A percentile compares a stretch with the other conserved stretches of the same genome.
phyloP scores from a whole-genome alignment of 176 grass and related monocot species.

The Panicum miliaceum region DNA sequence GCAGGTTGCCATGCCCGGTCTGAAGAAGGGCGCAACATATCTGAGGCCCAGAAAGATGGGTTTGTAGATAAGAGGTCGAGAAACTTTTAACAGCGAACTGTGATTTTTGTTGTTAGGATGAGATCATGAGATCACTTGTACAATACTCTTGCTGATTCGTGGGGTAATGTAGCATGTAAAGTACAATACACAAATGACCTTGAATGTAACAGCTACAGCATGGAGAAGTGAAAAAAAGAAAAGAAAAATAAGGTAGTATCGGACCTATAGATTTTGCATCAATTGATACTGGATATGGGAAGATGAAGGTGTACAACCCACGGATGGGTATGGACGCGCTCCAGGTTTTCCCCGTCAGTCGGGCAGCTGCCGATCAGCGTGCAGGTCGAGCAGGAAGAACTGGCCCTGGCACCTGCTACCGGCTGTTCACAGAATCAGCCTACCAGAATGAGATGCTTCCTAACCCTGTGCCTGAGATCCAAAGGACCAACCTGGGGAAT shows the following conservation, averaged over 20 bases:
- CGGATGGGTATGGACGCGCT: conserved; percentile 97
- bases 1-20: conserved; percentile 88
- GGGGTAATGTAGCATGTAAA: conserved; percentile 31
- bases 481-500: conserved; percentile 95
- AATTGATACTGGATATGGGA: conserved; percentile 95
- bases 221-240: neutral
- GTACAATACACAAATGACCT: neutral
- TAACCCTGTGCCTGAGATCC: conserved; percentile 93
- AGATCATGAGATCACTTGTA: conserved; percentile 23
- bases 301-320: conserved; percentile 99
- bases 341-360: conserved; percentile 90
- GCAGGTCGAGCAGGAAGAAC: conserved; percentile 93
- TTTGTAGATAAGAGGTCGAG: conserved; percentile 49
- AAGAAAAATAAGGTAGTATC: too few relatives aligned
- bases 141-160: conserved; percentile 26
- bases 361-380: conserved; percentile 92
- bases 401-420: conserved; percentile 92
- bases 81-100: neutral
- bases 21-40: conserved; percentile 79
- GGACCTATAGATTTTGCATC: neutral
- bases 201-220: conserved; percentile 3
- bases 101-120: conserved; percentile 33
- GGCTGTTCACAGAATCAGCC: conserved; percentile 89
- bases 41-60: conserved; percentile 82
- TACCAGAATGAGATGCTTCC: conserved; percentile 99